A percentile compares a stretch with the other conserved stretches of the same genome.
phyloP scores from a whole-genome alignment of 2,329 filamentous ascomycete genomes.

The Nigrograna mackinnonii region DNA sequence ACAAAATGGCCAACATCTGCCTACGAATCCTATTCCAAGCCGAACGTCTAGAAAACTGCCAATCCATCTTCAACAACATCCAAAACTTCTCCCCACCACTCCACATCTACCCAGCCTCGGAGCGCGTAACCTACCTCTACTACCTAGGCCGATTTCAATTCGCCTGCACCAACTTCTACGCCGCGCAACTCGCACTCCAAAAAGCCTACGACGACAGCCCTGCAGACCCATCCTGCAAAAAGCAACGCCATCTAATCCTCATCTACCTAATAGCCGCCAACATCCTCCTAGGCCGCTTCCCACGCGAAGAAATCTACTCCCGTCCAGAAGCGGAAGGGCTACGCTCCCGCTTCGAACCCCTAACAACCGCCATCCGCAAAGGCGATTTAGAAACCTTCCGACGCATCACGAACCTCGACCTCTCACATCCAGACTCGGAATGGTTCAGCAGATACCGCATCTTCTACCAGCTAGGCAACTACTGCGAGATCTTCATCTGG shows the following conservation, averaged over 20 bases:
- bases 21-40: conserved; percentile 88
- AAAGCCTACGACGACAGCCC: conserved; percentile 78
- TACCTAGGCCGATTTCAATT: conserved; percentile 92
- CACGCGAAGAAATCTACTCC: conserved; percentile 66
- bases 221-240: conserved; percentile 46
- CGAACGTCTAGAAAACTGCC: conserved; percentile 79
- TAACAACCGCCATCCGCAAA: conserved; percentile 71
- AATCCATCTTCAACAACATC: conserved; percentile 89
- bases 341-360: conserved; percentile 68
- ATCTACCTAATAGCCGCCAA: conserved; percentile 83
- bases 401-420: conserved; percentile 59
- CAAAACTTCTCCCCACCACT: conserved; percentile 81
- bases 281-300: conserved; percentile 82
- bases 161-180: conserved; percentile 79
- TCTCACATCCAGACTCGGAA: conserved; percentile 29
- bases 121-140: conserved; percentile 91
- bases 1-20: conserved; percentile 89
- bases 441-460: conserved; percentile 81
- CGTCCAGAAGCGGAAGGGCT: conserved; percentile 72
- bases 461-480: conserved; percentile 73
- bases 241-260: conserved; percentile 78
- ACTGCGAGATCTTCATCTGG: conserved; percentile 83
- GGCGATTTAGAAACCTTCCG: conserved; percentile 79
- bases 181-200: conserved; percentile 75
- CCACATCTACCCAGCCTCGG: conserved; percentile 77